These are phyloP conservation scores for Gardenia jasminoides DNA, from an alignment of 257 asterid genomes.

Conservation along the genomic window DNA sequence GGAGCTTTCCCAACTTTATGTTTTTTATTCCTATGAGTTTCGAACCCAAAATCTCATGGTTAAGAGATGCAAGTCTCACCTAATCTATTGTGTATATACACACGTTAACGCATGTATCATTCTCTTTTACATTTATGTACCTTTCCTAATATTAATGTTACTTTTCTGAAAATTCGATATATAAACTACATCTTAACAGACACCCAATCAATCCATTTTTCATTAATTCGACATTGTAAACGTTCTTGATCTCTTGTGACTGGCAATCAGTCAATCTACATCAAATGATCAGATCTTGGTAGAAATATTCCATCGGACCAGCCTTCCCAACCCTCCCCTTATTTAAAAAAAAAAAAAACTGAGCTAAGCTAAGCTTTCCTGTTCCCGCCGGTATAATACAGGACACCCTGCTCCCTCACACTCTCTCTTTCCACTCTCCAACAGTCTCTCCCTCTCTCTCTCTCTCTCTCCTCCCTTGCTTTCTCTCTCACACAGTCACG, in stretches of 20 bases:
- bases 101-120: too few species aligned
- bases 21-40: too few species aligned
- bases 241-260: not conserved
- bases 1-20: too few species aligned
- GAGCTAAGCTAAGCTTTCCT: not conserved
- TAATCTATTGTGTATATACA: too few species aligned
- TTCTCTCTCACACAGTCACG: slow-evolving; percentile 18
- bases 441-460: slow-evolving; percentile 4
- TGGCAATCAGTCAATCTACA: not conserved
- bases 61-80: too few species aligned
- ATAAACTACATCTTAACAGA: too few species aligned
- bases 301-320: not conserved
- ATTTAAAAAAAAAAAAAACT: not conserved
- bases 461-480: not conserved
- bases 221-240: not conserved
- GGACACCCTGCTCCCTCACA: not conserved
- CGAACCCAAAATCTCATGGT: too few species aligned
- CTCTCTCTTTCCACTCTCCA: not conserved
- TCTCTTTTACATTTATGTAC: too few species aligned
- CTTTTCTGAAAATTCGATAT: too few species aligned
- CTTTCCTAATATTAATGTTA: too few species aligned
- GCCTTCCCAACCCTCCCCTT: too few species aligned
- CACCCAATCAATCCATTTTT: too few species aligned
- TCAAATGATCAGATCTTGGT: not conserved
- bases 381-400: slow-evolving; percentile 22